Conservation (phyloP, 495 filamentous ascomycete genomes). For the Tuber indicum region DNA sequence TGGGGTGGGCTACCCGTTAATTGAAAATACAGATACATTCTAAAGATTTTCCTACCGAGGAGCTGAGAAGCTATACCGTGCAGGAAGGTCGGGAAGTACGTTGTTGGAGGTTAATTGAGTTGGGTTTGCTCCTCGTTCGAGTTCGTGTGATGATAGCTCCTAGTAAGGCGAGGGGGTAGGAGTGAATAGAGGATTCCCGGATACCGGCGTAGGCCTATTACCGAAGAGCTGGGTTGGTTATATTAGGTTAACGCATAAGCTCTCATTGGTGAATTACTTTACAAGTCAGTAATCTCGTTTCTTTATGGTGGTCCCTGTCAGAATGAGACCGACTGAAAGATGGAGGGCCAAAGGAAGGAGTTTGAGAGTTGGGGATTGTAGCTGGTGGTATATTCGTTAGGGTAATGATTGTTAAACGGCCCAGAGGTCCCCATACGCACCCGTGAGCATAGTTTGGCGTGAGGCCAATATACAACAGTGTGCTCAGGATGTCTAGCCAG, state of each 20-base stretch:
- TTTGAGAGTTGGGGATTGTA: not conserved
- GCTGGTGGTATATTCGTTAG: not conserved
- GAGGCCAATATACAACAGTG: not conserved
- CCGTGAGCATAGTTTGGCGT: too few relatives aligned
- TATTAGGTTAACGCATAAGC: not conserved
- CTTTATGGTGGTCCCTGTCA: not conserved
- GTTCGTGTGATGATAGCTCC: not conserved
- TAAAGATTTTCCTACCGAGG: not conserved
- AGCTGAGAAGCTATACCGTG: not conserved
- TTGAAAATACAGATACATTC: not conserved
- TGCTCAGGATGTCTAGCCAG: not conserved
- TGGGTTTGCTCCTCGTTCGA: not conserved
- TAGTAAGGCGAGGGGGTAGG: too few relatives aligned
- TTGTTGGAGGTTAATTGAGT: not conserved
- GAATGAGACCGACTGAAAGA: not conserved
- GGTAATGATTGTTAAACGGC: too few relatives aligned
- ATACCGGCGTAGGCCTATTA: too few relatives aligned
- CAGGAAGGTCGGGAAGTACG: not conserved
- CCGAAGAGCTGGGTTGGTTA: not conserved
- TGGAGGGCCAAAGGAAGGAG: not conserved
- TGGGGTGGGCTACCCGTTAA: not conserved
- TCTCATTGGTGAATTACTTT: not conserved
- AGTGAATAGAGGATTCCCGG: not conserved
- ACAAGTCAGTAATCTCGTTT: not conserved
- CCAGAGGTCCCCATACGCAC: too few relatives aligned